These are phyloP conservation scores for Stephania yunnanensis DNA, from an alignment of 164 flowering plant species.

Conservation along the genomic window DNA sequence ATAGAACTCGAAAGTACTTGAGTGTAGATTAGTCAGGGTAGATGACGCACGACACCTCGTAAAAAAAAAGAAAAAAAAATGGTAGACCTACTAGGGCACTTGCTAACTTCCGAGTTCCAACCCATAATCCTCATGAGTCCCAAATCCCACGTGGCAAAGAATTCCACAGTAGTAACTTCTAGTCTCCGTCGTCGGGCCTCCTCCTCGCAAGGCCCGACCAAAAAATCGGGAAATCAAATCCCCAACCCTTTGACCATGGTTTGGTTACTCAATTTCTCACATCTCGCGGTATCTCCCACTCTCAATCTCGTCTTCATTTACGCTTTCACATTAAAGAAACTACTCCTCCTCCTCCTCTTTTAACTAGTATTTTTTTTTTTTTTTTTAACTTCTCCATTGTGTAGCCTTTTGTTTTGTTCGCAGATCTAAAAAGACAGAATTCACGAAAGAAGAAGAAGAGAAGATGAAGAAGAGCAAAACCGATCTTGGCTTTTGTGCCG, in stretches of 20 bases:
- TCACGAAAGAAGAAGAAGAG: slow-evolving; percentile 42
- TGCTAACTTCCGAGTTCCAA: too few species aligned
- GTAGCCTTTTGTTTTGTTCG: too few species aligned
- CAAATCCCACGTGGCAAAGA: not conserved
- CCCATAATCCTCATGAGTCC: too few species aligned
- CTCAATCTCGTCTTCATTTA: not conserved
- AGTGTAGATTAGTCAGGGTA: too few species aligned
- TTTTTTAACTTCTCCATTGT: not conserved
- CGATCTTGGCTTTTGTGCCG: not conserved
- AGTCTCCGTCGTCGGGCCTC: not conserved
- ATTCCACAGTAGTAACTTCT: not conserved
- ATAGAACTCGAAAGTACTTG: too few species aligned
- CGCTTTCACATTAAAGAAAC: slow-evolving; percentile 1
- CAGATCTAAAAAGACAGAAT: too few species aligned
- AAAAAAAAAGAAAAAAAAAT: too few species aligned
- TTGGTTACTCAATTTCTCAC: not conserved
- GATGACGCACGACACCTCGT: too few species aligned
- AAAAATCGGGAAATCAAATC: slow-evolving; percentile 9
- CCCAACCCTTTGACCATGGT: slow-evolving; percentile 5
- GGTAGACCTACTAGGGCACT: too few species aligned
- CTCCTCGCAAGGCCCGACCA: slow-evolving; percentile 5
- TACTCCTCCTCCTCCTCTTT: not conserved
- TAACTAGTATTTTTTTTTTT: not conserved
- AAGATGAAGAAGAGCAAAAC: not conserved
- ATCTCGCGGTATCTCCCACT: slow-evolving; percentile 4